Percentiles rank a stretch among this genome's conserved stretches.
phyloP scores from a whole-genome alignment of 2,329 filamentous ascomycete species.

The Diaporthe capsici region DNA sequence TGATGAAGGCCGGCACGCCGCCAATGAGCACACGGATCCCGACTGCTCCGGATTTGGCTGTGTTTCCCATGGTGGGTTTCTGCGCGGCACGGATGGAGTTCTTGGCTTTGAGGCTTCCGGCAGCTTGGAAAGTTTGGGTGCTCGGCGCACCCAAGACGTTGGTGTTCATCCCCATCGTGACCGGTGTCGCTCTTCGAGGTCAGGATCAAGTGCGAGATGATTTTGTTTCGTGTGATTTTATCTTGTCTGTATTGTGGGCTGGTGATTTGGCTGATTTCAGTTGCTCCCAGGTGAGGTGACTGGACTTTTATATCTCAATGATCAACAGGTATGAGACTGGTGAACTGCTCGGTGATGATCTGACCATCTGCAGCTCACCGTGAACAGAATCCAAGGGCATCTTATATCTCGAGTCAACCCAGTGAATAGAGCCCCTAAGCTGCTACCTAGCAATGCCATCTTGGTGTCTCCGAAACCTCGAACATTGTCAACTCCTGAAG shows the following conservation, averaged over 20 bases:
- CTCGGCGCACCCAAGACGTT: not conserved
- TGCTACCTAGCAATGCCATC: slow-evolving; percentile 33
- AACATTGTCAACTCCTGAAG: slow-evolving; percentile 3
- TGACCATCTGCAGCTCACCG: not conserved
- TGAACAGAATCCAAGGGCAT: slow-evolving; percentile 19
- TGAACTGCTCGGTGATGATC: not conserved
- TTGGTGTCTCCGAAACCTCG: not conserved
- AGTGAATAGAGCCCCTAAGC: not conserved
- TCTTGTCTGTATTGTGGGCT: not conserved
- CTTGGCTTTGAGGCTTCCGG: not conserved
- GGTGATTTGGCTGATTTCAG: not conserved
- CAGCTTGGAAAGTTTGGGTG: not conserved
- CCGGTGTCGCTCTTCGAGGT: not conserved
- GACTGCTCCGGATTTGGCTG: not conserved
- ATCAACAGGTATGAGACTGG: not conserved
- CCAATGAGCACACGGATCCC: slow-evolving; percentile 14
- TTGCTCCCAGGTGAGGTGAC: not conserved
- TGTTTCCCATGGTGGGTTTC: not conserved
- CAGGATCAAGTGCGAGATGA: not conserved
- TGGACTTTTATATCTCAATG: not conserved
- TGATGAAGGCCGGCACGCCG: slow-evolving; percentile 11
- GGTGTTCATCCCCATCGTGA: slow-evolving; percentile 22
- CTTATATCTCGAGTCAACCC: slow-evolving; percentile 32
- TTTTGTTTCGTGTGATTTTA: not conserved
- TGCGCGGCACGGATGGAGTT: not conserved